Conservation (phyloP, 768 basidiomycete genomes). For the Harrya chromipes region DNA sequence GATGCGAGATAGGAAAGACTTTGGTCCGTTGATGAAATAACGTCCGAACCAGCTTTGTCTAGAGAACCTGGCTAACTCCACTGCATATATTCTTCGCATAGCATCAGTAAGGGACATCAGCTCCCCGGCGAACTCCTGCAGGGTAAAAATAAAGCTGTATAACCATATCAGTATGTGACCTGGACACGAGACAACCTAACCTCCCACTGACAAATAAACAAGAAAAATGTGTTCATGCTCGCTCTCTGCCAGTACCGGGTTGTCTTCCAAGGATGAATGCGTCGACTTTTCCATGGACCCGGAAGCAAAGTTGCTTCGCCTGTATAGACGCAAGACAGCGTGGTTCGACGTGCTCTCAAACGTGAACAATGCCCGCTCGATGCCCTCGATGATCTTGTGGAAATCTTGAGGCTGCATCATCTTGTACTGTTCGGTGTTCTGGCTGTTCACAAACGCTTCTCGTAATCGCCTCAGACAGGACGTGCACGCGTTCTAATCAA, state of each 20-base stretch:
- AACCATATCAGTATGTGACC: conserved; percentile 8
- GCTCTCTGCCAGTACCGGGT: conserved; percentile 37
- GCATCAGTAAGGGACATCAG: conserved; percentile 78
- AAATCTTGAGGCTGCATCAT: conserved; percentile 58
- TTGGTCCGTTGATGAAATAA: conserved; percentile 28
- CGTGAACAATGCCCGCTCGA: conserved; percentile 64
- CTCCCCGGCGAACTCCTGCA: conserved; percentile 92
- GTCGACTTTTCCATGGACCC: conserved; percentile 11
- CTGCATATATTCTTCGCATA: conserved; percentile 72
- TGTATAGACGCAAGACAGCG: conserved; percentile 75
- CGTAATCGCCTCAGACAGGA: conserved; percentile 60
- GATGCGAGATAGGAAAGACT: conserved; percentile 21
- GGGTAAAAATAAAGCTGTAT: conserved; percentile 87
- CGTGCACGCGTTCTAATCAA: conserved; percentile 54
- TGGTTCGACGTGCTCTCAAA: conserved; percentile 86
- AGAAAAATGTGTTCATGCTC: conserved; percentile 86
- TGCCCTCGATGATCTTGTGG: conserved; percentile 55
- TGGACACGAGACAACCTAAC: neutral
- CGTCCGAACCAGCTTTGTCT: conserved; percentile 40
- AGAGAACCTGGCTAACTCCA: conserved; percentile 49
- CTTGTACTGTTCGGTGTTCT: conserved; percentile 28
- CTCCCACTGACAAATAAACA: conserved; percentile 79
- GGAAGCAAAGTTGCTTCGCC: conserved; percentile 41
- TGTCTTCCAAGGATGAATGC: conserved; percentile 27
- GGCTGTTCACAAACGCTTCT: conserved; percentile 55